Evolutionary conservation across 805 yeast genomes (phyloP).

Genomic region (Danielozyma ontarioensis): DNA sequence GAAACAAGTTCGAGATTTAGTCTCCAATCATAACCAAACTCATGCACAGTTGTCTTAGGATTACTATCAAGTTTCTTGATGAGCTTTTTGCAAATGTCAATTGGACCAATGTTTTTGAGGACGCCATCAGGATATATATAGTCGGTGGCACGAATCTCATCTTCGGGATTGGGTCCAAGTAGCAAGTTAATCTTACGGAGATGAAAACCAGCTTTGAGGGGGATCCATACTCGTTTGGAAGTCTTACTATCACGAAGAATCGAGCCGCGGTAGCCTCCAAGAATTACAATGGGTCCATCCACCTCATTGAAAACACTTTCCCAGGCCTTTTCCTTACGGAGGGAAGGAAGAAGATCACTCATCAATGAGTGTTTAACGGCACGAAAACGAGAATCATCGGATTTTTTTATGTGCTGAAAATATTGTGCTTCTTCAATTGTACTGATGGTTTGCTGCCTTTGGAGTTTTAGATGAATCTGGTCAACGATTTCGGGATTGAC

Average conservation of each 20-base stretch:
- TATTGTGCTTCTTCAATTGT: conserved; percentile 60
- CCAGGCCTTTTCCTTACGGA: conserved; percentile 21
- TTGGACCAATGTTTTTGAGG: conserved; percentile 79
- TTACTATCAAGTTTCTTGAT: conserved; percentile 48
- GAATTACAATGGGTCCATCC: conserved; percentile 71
- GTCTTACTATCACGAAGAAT: conserved; percentile 63
- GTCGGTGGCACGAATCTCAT: conserved; percentile 53
- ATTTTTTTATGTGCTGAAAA: conserved; percentile 49
- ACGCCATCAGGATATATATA: conserved; percentile 69
- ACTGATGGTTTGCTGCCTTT: conserved; percentile 52
- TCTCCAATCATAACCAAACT: conserved; percentile 95
- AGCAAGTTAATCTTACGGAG: conserved; percentile 62
- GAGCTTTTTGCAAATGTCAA: conserved; percentile 66
- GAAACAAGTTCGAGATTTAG: conserved; percentile 57
- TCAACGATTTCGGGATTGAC: conserved; percentile 11
- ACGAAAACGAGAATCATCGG: conserved; percentile 61
- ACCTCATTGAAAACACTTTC: conserved; percentile 52
- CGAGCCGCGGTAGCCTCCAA: conserved; percentile 91
- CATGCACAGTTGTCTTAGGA: conserved; percentile 57
- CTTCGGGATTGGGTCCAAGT: conserved; percentile 69
- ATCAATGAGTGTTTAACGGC: conserved; percentile 66
- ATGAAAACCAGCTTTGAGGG: conserved; percentile 78
- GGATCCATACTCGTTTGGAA: conserved; percentile 74
- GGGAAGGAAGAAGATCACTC: conserved; percentile 34
- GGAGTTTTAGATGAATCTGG: conserved; percentile 34